Evolutionary conservation across 768 basidiomycete species (phyloP).

Genomic region (Cyclocybe cylindracea): DNA sequence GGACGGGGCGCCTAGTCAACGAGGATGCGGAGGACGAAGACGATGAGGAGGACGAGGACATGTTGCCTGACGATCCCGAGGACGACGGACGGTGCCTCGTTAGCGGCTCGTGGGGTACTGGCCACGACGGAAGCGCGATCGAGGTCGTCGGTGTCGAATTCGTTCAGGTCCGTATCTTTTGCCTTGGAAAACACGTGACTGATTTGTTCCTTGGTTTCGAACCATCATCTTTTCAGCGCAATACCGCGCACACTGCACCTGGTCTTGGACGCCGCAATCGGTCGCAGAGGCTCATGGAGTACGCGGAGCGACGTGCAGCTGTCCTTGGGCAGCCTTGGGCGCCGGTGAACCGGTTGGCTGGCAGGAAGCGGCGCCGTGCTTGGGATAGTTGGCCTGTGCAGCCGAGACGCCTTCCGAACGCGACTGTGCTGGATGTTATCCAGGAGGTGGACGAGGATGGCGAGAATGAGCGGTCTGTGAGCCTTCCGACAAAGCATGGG

Average conservation of each 20-base stretch:
- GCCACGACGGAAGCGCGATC: slow-evolving; percentile 76
- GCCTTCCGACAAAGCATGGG: slow-evolving; percentile 23
- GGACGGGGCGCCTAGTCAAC: slow-evolving; percentile 18
- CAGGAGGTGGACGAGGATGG: slow-evolving; percentile 35
- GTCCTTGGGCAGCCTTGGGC: slow-evolving; percentile 39
- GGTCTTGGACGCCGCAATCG: slow-evolving; percentile 64
- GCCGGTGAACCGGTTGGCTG: slow-evolving; percentile 33
- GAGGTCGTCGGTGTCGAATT: slow-evolving; percentile 69
- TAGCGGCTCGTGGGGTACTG: slow-evolving; percentile 79
- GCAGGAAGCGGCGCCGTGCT: slow-evolving; percentile 44
- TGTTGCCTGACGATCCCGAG: slow-evolving; percentile 32
- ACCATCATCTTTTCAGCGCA: slow-evolving; percentile 31
- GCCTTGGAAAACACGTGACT: neutral
- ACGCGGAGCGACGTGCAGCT: slow-evolving; percentile 55
- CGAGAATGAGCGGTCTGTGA: slow-evolving; percentile 23
- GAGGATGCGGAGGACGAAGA: slow-evolving; percentile 25
- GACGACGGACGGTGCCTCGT: slow-evolving; percentile 63
- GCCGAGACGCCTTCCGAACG: slow-evolving; percentile 36
- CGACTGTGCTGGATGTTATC: slow-evolving; percentile 41
- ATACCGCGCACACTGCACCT: slow-evolving; percentile 47
- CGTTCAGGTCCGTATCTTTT: slow-evolving; percentile 50
- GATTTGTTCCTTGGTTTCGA: neutral
- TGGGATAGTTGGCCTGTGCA: slow-evolving; percentile 32
- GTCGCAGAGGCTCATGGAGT: slow-evolving; percentile 66
- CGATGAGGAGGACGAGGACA: slow-evolving; percentile 27